These are phyloP conservation scores for Henningerozyma blattae DNA, from an alignment of 805 yeast genomes.

Conservation along the genomic window DNA sequence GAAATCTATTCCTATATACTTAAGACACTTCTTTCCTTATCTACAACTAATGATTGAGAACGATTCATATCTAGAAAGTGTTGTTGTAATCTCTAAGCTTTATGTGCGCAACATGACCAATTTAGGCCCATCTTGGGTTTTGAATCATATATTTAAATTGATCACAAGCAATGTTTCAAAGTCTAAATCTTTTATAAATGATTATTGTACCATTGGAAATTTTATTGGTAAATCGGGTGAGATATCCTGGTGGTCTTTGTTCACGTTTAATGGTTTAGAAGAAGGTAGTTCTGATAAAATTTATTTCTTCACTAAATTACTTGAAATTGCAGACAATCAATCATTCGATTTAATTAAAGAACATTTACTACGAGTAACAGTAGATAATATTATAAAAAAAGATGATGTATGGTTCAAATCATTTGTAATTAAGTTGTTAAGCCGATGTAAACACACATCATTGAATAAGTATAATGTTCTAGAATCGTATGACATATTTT, in stretches of 20 bases:
- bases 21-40: slow-evolving; percentile 1
- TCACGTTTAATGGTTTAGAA: slow-evolving; percentile 14
- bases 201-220: slow-evolving; percentile 16
- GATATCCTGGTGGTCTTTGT: slow-evolving; percentile 23
- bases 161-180: slow-evolving; percentile 8
- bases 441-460: too few relatives aligned
- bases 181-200: slow-evolving; percentile 11
- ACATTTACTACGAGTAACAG: slow-evolving; percentile 9
- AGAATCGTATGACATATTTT: too few relatives aligned
- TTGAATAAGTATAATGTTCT: too few relatives aligned
- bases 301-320: slow-evolving; percentile 10
- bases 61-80: background rate
- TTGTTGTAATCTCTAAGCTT: background rate
- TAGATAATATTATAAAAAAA: slow-evolving; percentile 5
- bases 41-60: background rate
- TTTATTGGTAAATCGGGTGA: slow-evolving; percentile 10
- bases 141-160: slow-evolving; percentile 12
- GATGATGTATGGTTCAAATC: slow-evolving; percentile 4
- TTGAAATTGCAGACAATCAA: slow-evolving; percentile 13
- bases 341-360: slow-evolving; percentile 13
- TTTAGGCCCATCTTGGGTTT: slow-evolving; percentile 14
- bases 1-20: background rate
- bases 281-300: slow-evolving; percentile 5
- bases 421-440: slow-evolving; percentile 10
- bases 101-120: background rate